Percentiles rank a stretch among this genome's conserved stretches.
Conservation (phyloP, 768 basidiomycete genomes). For the Kwoniella newhampshirensis region DNA sequence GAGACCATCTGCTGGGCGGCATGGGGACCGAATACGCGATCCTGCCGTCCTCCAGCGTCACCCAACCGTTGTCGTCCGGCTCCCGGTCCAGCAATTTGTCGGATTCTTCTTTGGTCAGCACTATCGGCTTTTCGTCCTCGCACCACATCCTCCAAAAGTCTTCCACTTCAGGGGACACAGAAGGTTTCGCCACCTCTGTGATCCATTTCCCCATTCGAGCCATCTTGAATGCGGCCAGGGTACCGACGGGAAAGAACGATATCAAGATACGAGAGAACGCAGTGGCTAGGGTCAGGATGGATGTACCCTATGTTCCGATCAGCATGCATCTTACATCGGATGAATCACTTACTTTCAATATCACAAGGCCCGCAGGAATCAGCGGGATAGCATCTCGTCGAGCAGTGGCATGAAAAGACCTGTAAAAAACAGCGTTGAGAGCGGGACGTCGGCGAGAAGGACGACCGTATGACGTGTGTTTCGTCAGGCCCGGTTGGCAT, state of each 20-base stretch:
- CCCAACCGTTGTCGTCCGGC: conserved; percentile 18
- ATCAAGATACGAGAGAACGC: conserved; percentile 45
- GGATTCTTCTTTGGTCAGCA: conserved; percentile 22
- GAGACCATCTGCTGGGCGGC: conserved; percentile 8
- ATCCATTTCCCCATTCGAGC: conserved; percentile 26
- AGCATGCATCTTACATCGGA: background rate
- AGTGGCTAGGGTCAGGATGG: conserved; percentile 38
- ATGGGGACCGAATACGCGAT: conserved; percentile 23
- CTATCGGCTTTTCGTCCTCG: conserved; percentile 30
- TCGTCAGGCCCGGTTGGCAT: background rate
- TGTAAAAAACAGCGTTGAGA: background rate
- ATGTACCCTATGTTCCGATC: conserved; percentile 28
- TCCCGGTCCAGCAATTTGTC: conserved; percentile 15
- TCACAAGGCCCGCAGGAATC: conserved; percentile 30
- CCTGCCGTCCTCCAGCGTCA: conserved; percentile 17
- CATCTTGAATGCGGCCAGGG: conserved; percentile 37
- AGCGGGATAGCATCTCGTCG: conserved; percentile 42
- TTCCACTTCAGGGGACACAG: conserved; percentile 27
- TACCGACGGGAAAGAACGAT: conserved; percentile 47
- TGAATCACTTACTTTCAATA: conserved; percentile 39
- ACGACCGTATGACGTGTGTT: background rate
- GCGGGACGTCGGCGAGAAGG: no score
- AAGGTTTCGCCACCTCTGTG: conserved; percentile 19
- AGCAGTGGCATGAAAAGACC: conserved; percentile 34
- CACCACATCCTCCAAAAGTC: conserved; percentile 50